A percentile compares a stretch with the other conserved stretches of the same genome.
These are phyloP conservation scores for Spergularia bocconei DNA, from an alignment of 148 eudicot genomes.

Conservation along the genomic window DNA sequence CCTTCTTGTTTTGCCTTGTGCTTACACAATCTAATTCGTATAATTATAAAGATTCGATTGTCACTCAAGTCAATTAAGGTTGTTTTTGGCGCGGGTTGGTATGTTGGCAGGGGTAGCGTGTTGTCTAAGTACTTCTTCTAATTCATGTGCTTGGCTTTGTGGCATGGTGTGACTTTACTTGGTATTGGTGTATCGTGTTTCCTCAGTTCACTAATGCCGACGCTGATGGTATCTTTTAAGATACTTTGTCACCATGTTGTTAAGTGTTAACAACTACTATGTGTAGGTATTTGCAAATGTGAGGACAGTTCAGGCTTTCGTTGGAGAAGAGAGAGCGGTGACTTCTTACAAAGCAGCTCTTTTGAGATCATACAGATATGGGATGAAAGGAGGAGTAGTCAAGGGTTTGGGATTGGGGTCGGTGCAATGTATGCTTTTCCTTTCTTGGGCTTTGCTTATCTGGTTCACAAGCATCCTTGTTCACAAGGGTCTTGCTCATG, in stretches of 20 bases:
- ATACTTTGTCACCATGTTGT: neutral
- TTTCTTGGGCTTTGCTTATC: slow-evolving; percentile 64
- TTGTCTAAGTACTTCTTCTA: too few species aligned
- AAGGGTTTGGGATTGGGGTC: slow-evolving; percentile 66
- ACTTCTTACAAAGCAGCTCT: slow-evolving; percentile 44
- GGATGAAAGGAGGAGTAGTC: slow-evolving; percentile 54
- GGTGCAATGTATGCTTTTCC: slow-evolving; percentile 45
- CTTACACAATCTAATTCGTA: neutral
- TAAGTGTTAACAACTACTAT: neutral
- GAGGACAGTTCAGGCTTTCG: slow-evolving; percentile 62
- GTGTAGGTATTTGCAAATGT: slow-evolving; percentile 53
- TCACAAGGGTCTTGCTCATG: slow-evolving; percentile 41
- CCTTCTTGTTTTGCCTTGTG: too few species aligned
- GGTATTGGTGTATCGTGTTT: neutral
- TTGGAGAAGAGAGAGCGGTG: slow-evolving; percentile 53
- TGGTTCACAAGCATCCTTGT: slow-evolving; percentile 64
- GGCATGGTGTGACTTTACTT: neutral
- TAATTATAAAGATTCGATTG: neutral
- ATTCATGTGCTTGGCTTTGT: too few species aligned
- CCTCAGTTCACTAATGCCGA: neutral
- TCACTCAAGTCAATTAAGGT: neutral
- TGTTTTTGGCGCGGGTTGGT: neutral
- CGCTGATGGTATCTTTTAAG: neutral
- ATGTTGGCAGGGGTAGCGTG: too few species aligned
- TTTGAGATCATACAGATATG: slow-evolving; percentile 42